Evolutionary conservation across 179 eudicot genomes (phyloP), one percentile per base, ranked within the genome.

Genomic region (Beta macrorhiza): DNA sequence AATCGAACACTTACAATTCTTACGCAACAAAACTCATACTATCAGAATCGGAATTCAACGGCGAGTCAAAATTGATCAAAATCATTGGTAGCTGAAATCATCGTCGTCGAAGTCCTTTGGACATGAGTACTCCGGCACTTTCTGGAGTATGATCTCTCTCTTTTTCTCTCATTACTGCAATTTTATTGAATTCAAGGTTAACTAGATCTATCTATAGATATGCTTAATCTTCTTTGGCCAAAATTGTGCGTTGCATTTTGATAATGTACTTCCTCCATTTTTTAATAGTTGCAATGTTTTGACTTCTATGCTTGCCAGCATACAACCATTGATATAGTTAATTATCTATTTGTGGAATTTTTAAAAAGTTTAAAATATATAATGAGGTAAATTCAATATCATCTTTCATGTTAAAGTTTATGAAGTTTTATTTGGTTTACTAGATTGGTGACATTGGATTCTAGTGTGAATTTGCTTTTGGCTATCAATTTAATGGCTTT

Each of bases 111-210:
- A 49, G 62, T 74, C 42, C 76, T 58, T 55, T 9, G 45, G 63
- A 55, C 84, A 89, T 89, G 91, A 87, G 90, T 82, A 25, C 90
- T 59, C 84, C 87, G 75, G 90, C 84, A 72, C 77, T 86, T 81
- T 67, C 90, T 42, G 90, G 84, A 82, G 92, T 87, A 79, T 61
- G 85, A 52, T 64, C 82, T 73, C 68, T 32, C 76, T 59, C 59
- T 76, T 45, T 44, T 52, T 68, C 49, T 15, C 62, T 42, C 16
- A 62, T 70, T 49, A 17, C 77, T 74, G 42, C 56, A 15, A 19
- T 29, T 75, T 37, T 32, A 5, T 67, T 44, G 3, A 9, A 53
- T 32, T 19, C 10, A 20, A 17, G 42, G 67, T 20, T 76, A 49
- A 76, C 57, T 76, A 56, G 80, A 76, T 75, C 76, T 68, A 51